A percentile compares a stretch with the other conserved stretches of the same genome.
Conservation (phyloP, 2,329 filamentous ascomycete species). For the Aspergillus phoenicis region DNA sequence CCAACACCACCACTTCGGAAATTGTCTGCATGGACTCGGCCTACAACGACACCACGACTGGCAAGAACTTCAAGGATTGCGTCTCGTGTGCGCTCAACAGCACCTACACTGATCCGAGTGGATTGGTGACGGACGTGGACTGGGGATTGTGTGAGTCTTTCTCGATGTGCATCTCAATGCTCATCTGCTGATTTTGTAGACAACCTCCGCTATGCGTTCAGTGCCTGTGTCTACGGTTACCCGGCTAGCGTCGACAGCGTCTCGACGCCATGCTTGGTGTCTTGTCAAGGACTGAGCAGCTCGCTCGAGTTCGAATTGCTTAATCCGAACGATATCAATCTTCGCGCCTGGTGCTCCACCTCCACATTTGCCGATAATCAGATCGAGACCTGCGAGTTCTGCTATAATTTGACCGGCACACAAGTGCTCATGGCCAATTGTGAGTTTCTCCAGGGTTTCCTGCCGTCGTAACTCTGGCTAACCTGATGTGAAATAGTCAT, state of each 20-base stretch:
- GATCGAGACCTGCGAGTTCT: conserved; percentile 46
- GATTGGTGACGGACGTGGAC: conserved; percentile 46
- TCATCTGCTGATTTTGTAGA: conserved; percentile 31
- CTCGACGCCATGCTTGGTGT: conserved; percentile 49
- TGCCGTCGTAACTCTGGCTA: conserved; percentile 1
- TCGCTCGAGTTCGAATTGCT: conserved; percentile 37
- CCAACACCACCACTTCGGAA: conserved; percentile 45
- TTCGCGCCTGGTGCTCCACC: conserved; percentile 42
- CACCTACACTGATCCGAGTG: conserved; percentile 34
- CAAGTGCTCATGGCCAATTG: conserved; percentile 49
- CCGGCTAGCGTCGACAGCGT: conserved; percentile 40
- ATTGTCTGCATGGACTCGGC: conserved; percentile 46
- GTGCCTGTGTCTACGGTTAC: conserved; percentile 47
- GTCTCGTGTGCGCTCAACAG: conserved; percentile 47
- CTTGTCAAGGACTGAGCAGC: conserved; percentile 39
- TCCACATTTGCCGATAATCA: conserved; percentile 44
- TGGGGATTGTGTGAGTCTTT: conserved; percentile 50
- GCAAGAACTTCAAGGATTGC: conserved; percentile 43
- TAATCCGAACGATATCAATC: conserved; percentile 31
- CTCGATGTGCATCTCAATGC: neutral
- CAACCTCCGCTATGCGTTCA: conserved; percentile 50
- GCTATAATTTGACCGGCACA: conserved; percentile 46
- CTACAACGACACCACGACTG: conserved; percentile 37
- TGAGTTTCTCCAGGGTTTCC: conserved; percentile 28
- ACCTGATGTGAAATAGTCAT: conserved; percentile 36